Evolutionary conservation across 2,329 filamentous ascomycete genomes (phyloP).

Genomic region (Aspergillus pseudotamarii): DNA sequence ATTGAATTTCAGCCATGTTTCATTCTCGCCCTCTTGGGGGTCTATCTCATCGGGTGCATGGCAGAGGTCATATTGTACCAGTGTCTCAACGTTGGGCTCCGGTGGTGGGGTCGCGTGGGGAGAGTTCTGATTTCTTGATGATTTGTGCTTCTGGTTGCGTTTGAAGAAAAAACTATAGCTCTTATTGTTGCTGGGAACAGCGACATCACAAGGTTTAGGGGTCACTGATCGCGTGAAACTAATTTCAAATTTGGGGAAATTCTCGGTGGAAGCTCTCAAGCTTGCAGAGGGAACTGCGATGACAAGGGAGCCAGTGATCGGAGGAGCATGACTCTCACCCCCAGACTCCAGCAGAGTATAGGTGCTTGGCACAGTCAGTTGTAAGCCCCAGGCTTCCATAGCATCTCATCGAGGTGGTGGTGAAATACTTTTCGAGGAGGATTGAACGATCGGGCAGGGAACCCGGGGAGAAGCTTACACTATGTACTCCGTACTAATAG

Average conservation of each 20-base stretch:
- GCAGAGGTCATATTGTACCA: neutral
- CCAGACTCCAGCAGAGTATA: neutral
- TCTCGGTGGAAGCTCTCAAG: neutral
- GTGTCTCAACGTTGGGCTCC: neutral
- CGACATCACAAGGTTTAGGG: too few relatives aligned
- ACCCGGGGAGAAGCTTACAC: neutral
- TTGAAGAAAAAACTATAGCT: neutral
- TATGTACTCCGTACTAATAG: neutral
- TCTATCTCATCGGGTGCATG: neutral
- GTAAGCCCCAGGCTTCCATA: slow-evolving; percentile 2
- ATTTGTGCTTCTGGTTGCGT: neutral
- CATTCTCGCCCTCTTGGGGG: neutral
- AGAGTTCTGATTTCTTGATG: neutral
- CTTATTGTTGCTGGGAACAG: neutral
- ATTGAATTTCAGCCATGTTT: neutral
- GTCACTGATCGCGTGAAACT: neutral
- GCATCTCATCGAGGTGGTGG: neutral
- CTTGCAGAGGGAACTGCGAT: neutral
- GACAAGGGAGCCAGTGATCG: neutral
- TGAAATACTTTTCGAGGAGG: neutral
- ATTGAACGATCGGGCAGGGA: neutral
- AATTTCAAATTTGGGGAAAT: neutral
- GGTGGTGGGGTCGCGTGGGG: too few relatives aligned
- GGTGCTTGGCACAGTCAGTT: neutral
- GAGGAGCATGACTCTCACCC: neutral